Percentiles rank a stretch among this genome's conserved stretches.
Conservation (phyloP, 2,329 filamentous ascomycete species). For the Aspergillus udagawae region DNA sequence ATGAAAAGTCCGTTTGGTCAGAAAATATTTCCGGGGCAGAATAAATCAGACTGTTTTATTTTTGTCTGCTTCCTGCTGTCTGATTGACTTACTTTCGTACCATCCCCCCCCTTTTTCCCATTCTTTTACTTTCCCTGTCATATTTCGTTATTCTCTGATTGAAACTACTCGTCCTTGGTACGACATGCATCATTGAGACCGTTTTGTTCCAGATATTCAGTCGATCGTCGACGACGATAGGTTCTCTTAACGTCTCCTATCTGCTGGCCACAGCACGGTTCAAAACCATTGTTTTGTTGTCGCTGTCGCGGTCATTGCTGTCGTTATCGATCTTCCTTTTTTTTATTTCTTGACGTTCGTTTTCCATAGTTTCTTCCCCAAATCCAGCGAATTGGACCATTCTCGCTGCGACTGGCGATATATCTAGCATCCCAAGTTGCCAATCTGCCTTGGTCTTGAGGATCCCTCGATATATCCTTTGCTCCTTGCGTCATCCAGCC, state of each 20-base stretch:
- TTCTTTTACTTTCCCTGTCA: slow-evolving; percentile 8
- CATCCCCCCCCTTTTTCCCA: slow-evolving; percentile 1
- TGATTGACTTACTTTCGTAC: slow-evolving; percentile 11
- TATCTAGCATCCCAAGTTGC: neutral
- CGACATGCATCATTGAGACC: slow-evolving; percentile 22
- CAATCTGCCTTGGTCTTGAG: neutral
- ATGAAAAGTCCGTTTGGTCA: slow-evolving; percentile 22
- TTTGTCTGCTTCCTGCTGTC: slow-evolving; percentile 19
- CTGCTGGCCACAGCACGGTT: slow-evolving; percentile 10
- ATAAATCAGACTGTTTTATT: slow-evolving; percentile 9
- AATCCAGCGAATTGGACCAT: neutral
- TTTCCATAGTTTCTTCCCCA: neutral
- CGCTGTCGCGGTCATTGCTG: slow-evolving; percentile 4
- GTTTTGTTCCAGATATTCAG: slow-evolving; percentile 16
- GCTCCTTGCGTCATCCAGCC: slow-evolving; percentile 3
- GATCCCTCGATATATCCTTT: neutral
- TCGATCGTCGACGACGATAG: slow-evolving; percentile 17
- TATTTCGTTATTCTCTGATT: slow-evolving; percentile 14
- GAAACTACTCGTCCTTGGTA: slow-evolving; percentile 13
- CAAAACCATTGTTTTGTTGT: slow-evolving; percentile 10
- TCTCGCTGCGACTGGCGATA: neutral
- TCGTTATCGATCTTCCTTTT: neutral
- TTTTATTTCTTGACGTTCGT: neutral
- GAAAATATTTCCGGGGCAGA: slow-evolving; percentile 13
- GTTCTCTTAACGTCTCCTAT: slow-evolving; percentile 7